These are phyloP conservation scores for Dictyophora rubrovolvata DNA, from an alignment of 768 basidiomycete species.

Conservation along the genomic window DNA sequence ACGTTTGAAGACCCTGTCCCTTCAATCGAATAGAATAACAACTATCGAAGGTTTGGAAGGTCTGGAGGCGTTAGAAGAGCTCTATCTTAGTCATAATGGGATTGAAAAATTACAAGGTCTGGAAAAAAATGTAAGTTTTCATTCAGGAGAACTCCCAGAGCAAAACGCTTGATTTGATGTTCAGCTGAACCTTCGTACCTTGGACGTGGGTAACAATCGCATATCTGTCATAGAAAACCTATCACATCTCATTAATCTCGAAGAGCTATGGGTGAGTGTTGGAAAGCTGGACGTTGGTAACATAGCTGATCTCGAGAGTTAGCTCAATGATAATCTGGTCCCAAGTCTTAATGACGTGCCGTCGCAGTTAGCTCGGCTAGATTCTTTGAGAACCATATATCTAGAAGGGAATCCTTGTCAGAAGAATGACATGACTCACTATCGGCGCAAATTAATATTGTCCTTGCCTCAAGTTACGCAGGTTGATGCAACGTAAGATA, in stretches of 20 bases:
- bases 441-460: slow-evolving; percentile 83
- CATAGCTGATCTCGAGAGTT: slow-evolving; percentile 1
- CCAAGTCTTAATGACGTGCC: slow-evolving; percentile 59
- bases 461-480: slow-evolving; percentile 83
- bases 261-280: slow-evolving; percentile 83
- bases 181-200: slow-evolving; percentile 61
- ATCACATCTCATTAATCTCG: slow-evolving; percentile 63
- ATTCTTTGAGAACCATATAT: slow-evolving; percentile 76
- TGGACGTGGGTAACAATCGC: slow-evolving; percentile 85
- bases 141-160: not conserved
- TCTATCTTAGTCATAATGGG: slow-evolving; percentile 94
- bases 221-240: slow-evolving; percentile 72
- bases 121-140: slow-evolving; percentile 58
- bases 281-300: not conserved
- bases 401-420: slow-evolving; percentile 95
- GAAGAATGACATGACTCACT: slow-evolving; percentile 58
- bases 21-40: slow-evolving; percentile 91
- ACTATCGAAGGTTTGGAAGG: slow-evolving; percentile 73
- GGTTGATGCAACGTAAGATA: slow-evolving; percentile 88
- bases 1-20: slow-evolving; percentile 72
- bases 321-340: slow-evolving; percentile 88
- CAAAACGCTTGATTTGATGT: not conserved
- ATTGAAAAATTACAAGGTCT: slow-evolving; percentile 75
- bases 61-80: slow-evolving; percentile 67
- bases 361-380: slow-evolving; percentile 46